Evolutionary conservation across 1,139 yeast species (phyloP), one percentile per base, ranked within the genome.

Genomic region (Meyerozyma guilliermondii): DNA sequence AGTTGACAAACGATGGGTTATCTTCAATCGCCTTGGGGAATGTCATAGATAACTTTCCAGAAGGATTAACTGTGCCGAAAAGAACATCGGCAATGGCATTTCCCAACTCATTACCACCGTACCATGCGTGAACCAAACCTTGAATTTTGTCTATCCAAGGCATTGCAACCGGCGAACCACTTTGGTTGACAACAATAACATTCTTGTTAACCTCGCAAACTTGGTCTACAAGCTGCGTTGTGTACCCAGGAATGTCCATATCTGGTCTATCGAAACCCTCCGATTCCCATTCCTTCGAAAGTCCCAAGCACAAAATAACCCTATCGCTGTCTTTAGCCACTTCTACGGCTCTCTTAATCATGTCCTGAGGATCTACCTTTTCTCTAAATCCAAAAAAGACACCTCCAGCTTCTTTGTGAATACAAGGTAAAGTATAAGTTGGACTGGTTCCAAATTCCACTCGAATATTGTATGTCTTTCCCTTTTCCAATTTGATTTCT

Each of bases 161-260:
- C 70, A 81, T 65, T 29, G 74, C 65, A 24, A 80, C 83, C 1
- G 87, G 85, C 9, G 83, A 69, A 42, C 86, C 86, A 3, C 81
- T 71, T 56, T 80, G 84, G 58, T 77, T 73, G 22, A 80, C 82
- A 38, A 80, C 64, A 38, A 57, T 49, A 26, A 71, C 49, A 26
- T 49, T 75, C 70, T 57, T 50, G 56, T 65, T 45, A 46, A 44
- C 39, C 49, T 60, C 47, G 40, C 38, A 22, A 44, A 80, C 71
- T 29, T 68, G 76, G 26, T 55, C 60, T 22, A 80, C 66, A 43
- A 80, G 63, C 38, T 67, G 63, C 47, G 78, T 70, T 35, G 78
- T 71, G 43, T 62, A 56, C 10, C 75, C 75, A 36, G 86, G 85
- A 26, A 78, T 52, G 8, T 53, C 56, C 68, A 64, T 55, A 33